These are phyloP conservation scores for Turritis glabra DNA, from an alignment of 345 rosid species.

Conservation along the genomic window DNA sequence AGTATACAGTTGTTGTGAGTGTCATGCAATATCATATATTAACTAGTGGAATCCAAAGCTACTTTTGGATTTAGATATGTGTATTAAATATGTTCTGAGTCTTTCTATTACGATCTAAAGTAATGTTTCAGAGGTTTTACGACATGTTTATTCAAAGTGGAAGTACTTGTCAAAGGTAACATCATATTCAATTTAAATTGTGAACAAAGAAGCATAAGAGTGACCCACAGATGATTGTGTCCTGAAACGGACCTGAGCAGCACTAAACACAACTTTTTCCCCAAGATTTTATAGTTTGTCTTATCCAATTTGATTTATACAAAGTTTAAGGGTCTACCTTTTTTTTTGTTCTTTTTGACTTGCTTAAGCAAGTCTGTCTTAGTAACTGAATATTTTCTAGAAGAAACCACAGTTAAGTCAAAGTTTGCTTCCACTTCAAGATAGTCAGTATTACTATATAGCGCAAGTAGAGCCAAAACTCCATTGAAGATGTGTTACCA, in stretches of 20 bases:
- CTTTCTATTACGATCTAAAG: conserved; percentile 1
- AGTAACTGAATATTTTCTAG: neutral
- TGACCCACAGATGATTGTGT: conserved; percentile 13
- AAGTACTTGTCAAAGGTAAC: neutral
- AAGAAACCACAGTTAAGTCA: neutral
- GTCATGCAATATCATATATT: conserved; percentile 8
- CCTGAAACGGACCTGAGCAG: neutral
- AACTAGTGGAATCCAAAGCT: conserved; percentile 34
- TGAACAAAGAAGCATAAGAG: conserved; percentile 21
- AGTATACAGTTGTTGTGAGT: neutral
- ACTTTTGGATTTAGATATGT: conserved; percentile 3
- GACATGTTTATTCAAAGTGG: conserved; percentile 10
- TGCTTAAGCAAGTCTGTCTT: neutral
- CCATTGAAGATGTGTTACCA: neutral
- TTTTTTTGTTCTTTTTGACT: neutral
- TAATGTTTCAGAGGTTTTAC: neutral
- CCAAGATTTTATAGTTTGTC: neutral
- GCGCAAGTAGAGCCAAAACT: neutral
- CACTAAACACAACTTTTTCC: conserved; percentile 8
- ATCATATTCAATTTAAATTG: conserved; percentile 9
- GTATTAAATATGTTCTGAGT: neutral
- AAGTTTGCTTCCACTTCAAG: conserved; percentile 7
- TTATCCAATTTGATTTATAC: neutral
- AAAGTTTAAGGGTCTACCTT: neutral
- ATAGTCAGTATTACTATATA: neutral